phyloP scores from a whole-genome alignment of 2,329 filamentous ascomycete species.

The Colletotrichum sp. region DNA sequence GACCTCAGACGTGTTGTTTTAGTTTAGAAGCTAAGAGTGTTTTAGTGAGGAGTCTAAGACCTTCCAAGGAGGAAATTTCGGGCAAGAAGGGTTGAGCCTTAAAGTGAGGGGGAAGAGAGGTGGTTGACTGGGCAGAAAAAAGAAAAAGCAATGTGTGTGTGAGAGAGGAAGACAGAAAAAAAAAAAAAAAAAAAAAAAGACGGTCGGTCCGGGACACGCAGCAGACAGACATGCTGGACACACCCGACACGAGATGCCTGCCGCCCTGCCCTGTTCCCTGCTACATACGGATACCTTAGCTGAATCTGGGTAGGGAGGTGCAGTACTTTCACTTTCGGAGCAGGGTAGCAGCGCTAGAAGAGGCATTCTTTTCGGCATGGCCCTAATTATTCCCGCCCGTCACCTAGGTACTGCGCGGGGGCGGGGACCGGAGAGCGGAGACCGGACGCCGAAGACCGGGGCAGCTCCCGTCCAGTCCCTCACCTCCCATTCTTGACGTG shows the following conservation, averaged over 20 bases:
- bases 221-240: not conserved
- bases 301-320: not conserved
- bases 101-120: not conserved
- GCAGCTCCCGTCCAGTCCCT: not conserved
- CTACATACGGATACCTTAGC: not conserved
- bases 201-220: not conserved
- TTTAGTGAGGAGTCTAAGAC: not conserved
- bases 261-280: not conserved
- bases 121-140: not conserved
- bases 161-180: no score
- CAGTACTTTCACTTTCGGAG: not conserved
- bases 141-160: not conserved
- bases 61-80: not conserved
- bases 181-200: not conserved
- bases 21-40: not conserved
- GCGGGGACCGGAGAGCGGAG: not conserved
- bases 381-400: not conserved
- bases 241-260: not conserved
- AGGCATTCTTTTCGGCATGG: not conserved
- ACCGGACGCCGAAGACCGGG: not conserved
- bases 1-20: not conserved
- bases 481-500: not conserved
- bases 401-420: not conserved
- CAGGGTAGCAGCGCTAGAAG: not conserved
- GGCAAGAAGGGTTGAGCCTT: not conserved